Conservation (phyloP, 148 eudicot genomes). For the Fagopyrum tataricum region DNA sequence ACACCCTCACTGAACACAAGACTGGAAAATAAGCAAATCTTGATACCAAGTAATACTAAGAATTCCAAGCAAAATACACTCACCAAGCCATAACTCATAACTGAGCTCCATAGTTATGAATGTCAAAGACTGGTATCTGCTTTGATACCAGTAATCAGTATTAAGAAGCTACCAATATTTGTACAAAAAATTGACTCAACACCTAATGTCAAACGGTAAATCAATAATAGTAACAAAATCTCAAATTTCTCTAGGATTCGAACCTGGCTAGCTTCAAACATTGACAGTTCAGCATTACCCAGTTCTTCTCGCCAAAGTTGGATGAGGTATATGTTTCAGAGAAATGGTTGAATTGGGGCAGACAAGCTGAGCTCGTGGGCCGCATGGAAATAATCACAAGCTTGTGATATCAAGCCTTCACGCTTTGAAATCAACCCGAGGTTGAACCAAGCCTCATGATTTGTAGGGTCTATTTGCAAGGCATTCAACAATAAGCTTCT, state of each 20-base stretch:
- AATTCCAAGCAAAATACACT: not conserved
- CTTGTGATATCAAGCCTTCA: slow-evolving; percentile 70
- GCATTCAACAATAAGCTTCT: slow-evolving; percentile 77
- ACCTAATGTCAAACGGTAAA: not conserved
- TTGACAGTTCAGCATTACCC: not conserved
- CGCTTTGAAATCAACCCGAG: slow-evolving; percentile 61
- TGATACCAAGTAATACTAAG: not conserved
- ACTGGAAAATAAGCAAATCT: not conserved
- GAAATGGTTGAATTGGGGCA: slow-evolving; percentile 53
- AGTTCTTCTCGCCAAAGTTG: not conserved
- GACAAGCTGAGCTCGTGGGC: slow-evolving; percentile 71
- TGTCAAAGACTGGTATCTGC: not conserved
- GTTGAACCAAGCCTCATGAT: slow-evolving; percentile 72
- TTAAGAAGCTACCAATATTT: not conserved
- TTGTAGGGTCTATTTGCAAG: slow-evolving; percentile 61
- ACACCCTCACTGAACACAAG: not conserved
- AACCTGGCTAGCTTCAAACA: not conserved
- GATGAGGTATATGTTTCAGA: not conserved
- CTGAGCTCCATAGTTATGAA: not conserved
- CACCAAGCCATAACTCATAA: not conserved
- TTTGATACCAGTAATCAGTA: not conserved
- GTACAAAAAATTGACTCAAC: not conserved
- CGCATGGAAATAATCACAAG: slow-evolving; percentile 87
- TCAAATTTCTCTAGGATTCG: not conserved
- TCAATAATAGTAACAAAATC: not conserved